phyloP scores from a whole-genome alignment of 192 early-diverging fungal genomes.

The Umbelopsis sp. region DNA sequence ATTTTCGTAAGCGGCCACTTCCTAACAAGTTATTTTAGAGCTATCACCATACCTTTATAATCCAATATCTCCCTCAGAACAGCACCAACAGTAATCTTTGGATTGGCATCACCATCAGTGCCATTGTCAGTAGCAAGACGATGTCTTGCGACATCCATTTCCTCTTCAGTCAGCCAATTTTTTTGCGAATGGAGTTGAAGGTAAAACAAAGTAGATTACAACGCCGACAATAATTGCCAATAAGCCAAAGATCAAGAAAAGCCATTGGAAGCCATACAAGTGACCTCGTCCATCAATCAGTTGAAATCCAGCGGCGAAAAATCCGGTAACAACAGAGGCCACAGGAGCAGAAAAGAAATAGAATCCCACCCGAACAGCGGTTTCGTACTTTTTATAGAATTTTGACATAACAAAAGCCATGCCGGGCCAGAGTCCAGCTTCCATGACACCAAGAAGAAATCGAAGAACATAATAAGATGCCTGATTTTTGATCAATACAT shows the following conservation, averaged over 20 bases:
- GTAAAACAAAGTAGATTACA: not conserved
- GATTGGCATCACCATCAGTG: no score
- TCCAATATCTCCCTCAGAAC: not conserved
- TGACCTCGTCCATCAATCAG: not conserved
- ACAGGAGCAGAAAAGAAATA: not conserved
- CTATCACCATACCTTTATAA: not conserved
- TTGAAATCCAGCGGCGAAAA: not conserved
- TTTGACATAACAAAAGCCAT: not conserved
- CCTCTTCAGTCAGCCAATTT: not conserved
- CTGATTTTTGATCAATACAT: not conserved
- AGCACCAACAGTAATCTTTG: not conserved
- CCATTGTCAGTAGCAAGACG: not conserved
- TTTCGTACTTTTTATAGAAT: not conserved
- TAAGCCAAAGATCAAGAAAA: not conserved
- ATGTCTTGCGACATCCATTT: not conserved
- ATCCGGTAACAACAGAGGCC: not conserved
- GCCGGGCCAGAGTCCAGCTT: constrained; percentile 15
- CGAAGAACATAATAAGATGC: constrained; percentile 4
- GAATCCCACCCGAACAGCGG: not conserved
- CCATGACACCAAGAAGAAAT: not conserved
- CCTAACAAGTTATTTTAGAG: no score
- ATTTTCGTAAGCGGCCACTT: no score
- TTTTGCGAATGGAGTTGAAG: not conserved
- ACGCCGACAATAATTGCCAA: not conserved
- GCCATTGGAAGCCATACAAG: not conserved